Evolutionary conservation across 2,329 filamentous ascomycete species (phyloP), one percentile per base, ranked within the genome.

Genomic region (Aureobasidium sp.): DNA sequence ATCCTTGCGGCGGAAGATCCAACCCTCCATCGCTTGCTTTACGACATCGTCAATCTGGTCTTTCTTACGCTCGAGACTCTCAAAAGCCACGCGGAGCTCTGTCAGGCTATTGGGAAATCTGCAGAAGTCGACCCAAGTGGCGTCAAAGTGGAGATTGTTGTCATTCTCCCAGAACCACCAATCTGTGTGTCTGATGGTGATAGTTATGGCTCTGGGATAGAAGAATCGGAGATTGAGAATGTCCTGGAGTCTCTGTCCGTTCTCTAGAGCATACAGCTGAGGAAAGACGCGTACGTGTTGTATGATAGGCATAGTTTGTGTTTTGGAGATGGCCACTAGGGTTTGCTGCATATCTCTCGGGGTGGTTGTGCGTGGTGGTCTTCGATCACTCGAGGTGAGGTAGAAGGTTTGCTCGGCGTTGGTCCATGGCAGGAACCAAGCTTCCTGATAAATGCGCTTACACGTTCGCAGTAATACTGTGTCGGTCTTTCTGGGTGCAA

Each of bases 51-150:
- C 70, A 3, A 83, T 68, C 65, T 82, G 78, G 0, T 64, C 66
- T 60, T 74, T 76, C 63, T 80, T 79, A 14, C 77, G 70, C 56
- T 76, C 72, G 7, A 82, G 61, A 2, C 76, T 78, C 68, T 83
- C 81, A 17, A 81, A 68, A 44, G 81, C 78, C 5, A 81, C 70
- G 29, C 69, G 67, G 2, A 83, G 66, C 49, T 76, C 72, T 11
- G 69, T 62, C 9, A 63, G 22, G 44, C 65, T 57, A 22, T 54
- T 27, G 17, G 50, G 62, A 14, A 63, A 54, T 37, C 27, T 58
- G 60, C 62, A 56, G 14, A 50, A 24, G 19, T 29, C 22, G 35
- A 72, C 62, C 70, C 70, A 72, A 3, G 9, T 19, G 12, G 66
- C 63, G 9, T 66, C 40, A 2, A 75, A 68, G 5, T 56, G 54